Base-by-base conservation (phyloP, 148 eudicot genomes). In the Heliosperma pusillum region DNA sequence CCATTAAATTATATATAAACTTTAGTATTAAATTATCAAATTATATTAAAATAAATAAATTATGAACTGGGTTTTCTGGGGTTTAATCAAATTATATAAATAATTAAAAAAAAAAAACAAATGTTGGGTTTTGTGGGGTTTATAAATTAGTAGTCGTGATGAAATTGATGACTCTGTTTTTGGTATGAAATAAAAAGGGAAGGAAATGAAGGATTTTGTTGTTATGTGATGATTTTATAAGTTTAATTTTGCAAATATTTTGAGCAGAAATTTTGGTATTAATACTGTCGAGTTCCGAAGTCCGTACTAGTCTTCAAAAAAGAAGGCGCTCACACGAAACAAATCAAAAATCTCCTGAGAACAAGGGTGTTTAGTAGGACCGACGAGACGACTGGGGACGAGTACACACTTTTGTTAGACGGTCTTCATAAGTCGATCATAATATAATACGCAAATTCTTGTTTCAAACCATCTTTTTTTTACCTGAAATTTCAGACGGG, bases 1-100 rank as follows among this genome's bases (percentile, higher is more conserved):
- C 83, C 83, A 81, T 81, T 69, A 66, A 66, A 66, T 29, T 30
- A 50, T 50, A 50, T 36, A 36, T 10, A n/a, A n/a, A n/a, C n/a
- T n/a, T n/a, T n/a, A n/a, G n/a, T n/a, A n/a, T 36, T 36, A 36
- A 7, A 36, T n/a, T n/a, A 22, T 59, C 27, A 59, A 59, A 21
- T 59, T 25, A 59, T 21, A 59, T 10, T 26, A n/a, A 36, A 55
- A 70, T 27, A 76, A 57, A n/a, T n/a, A 21, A n/a, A 40, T 20
- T 9, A 44, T 40, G 27, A 67, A 67, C 7, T 40, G 55, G 55
- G 71, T 67, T 67, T 67, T 40, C 27, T 67, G 52, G 53, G 68
- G 40, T 64, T 29, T 64, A 25, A 64, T 29, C 33, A 10, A 59
- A n/a, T 24, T 59, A 12, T 13, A 15, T 11, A 50, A 50, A 15